These are phyloP conservation scores for Dittrichia graveolens DNA, from an alignment of 129 eudicot species.

Conservation along the genomic window DNA sequence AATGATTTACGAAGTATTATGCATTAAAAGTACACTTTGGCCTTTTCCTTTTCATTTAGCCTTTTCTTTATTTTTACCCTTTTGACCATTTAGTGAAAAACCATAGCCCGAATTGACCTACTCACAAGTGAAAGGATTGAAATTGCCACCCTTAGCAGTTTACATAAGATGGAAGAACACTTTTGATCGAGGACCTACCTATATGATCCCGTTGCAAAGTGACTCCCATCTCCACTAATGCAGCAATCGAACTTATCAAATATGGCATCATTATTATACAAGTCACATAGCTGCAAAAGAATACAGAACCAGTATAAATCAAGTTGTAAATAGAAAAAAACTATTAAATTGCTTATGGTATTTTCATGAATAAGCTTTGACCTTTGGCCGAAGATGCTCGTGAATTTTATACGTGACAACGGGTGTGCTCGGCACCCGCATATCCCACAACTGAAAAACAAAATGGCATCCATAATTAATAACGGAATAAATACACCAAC, in stretches of 20 bases:
- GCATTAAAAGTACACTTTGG: not conserved
- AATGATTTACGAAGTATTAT: not conserved
- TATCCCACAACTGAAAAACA: conserved; percentile 76
- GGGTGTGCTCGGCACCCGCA: conserved; percentile 60
- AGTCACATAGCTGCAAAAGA: conserved; percentile 55
- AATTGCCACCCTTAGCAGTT: not conserved
- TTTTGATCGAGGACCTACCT: conserved; percentile 44
- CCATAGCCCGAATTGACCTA: not conserved
- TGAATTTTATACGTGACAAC: conserved; percentile 72
- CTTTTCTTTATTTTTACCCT: not conserved
- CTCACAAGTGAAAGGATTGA: conserved; percentile 2
- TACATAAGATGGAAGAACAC: not conserved
- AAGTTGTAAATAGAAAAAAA: not conserved
- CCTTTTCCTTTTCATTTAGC: not conserved
- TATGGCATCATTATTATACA: conserved; percentile 77
- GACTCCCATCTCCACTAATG: conserved; percentile 72
- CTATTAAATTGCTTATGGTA: not conserved
- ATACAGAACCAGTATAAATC: not conserved
- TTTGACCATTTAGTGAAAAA: not conserved
- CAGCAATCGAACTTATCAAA: conserved; percentile 93
- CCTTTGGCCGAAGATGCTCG: conserved; percentile 83
- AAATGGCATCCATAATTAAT: conserved; percentile 13
- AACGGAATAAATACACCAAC: not conserved
- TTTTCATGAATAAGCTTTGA: conserved; percentile 29
- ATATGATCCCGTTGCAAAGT: conserved; percentile 90